Evolutionary conservation across 805 yeast species (phyloP), one percentile per base, ranked within the genome.

Genomic region (Maudiozyma barnettii): DNA sequence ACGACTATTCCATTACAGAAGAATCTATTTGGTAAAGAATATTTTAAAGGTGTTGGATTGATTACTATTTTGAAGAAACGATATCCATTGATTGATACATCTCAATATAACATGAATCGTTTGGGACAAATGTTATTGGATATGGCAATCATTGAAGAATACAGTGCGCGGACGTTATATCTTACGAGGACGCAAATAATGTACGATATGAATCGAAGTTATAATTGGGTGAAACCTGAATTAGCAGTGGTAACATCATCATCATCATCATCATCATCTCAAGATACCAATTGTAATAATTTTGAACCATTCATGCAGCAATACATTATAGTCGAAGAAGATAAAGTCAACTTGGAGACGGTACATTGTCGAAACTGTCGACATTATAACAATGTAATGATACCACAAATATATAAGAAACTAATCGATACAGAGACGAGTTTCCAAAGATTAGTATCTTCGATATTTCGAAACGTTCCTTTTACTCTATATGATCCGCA

Each of bases 91-190:
- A 51, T 65, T 31, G 68, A 64, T 42, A 52, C 50, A 0, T 60
- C 70, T 0, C 50, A 58, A 3, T 55, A 49, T 14, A 63, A 64
- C 33, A 36, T 62, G n/a, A 67, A 67, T 45, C 56, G 61, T 31
- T 49, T 67, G 23, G 70, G 70, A 1, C 70, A 67, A 46, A 51
- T 51, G 21, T 39, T 66, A 41, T 39, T 66, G 2, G 48, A 47
- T 8, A 22, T 55, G 4, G 58, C 57, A 0, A 37, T 65, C n/a
- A 56, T 67, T 26, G 21, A 47, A 16, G 51, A 45, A 39, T 51
- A 53, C 23, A 12, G 30, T 22, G 18, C 14, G 6, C 18, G 39
- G 6, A 16, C 21, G 10, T 36, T 36, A 10, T 36, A 36, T 36
- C 8, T 36, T 12, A 18, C 20, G 3, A n/a, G 18, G 13, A 18